These are phyloP conservation scores for Uronychia binucleata DNA, from an alignment of 73 alveolate genomes.

Conservation along the genomic window DNA sequence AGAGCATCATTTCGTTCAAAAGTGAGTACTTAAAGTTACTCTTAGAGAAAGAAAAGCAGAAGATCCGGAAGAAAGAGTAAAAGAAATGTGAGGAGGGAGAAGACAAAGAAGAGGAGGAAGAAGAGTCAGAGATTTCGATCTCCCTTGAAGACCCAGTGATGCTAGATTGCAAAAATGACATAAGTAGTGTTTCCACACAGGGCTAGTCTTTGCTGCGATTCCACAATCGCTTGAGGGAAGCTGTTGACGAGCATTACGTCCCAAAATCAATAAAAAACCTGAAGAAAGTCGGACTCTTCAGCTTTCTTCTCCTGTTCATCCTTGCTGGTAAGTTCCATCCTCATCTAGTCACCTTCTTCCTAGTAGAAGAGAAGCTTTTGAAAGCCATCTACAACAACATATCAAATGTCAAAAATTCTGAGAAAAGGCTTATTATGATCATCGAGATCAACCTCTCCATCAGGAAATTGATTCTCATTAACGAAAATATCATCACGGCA, in stretches of 20 bases:
- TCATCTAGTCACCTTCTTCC: slow-evolving; percentile 19
- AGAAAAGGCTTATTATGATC: slow-evolving; percentile 23
- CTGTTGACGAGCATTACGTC: slow-evolving; percentile 47
- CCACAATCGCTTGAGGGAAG: slow-evolving; percentile 17
- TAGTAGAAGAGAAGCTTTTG: slow-evolving; percentile 20
- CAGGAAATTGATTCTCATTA: slow-evolving; percentile 8
- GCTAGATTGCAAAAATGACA: not conserved
- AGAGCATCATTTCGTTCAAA: slow-evolving; percentile 15
- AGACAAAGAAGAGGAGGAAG: slow-evolving; percentile 34
- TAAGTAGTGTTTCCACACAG: not conserved
- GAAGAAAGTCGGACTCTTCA: slow-evolving; percentile 9
- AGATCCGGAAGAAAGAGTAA: slow-evolving; percentile 2
- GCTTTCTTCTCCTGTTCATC: not conserved
- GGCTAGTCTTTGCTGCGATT: slow-evolving; percentile 9
- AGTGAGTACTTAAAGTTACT: slow-evolving; percentile 21
- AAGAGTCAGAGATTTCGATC: slow-evolving; percentile 8
- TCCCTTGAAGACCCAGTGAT: slow-evolving; percentile 25
- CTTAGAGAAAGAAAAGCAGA: slow-evolving; percentile 8
- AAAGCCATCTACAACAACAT: slow-evolving; percentile 11
- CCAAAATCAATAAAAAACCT: slow-evolving; percentile 27
- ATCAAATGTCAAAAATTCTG: slow-evolving; percentile 11
- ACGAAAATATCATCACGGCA: not conserved
- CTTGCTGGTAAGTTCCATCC: slow-evolving; percentile 20
- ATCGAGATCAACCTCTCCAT: slow-evolving; percentile 18
- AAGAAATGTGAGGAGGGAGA: slow-evolving; percentile 28